Evolutionary conservation across 208 protist genomes (phyloP), one percentile per base, ranked within the genome.

Genomic region (Acanthamoeba sp.): DNA sequence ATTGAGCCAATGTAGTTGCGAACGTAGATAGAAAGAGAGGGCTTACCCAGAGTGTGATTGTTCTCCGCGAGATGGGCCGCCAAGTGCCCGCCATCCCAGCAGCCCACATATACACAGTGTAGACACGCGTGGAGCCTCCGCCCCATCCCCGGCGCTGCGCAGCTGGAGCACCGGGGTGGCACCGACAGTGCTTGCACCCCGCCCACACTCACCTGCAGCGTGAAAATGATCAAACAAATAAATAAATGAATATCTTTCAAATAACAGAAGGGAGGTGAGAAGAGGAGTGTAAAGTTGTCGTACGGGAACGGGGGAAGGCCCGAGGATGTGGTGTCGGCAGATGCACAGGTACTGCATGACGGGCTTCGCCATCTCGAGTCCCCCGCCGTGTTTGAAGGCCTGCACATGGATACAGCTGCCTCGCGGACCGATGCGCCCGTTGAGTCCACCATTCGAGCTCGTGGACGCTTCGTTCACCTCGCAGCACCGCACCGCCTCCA

Each of bases 91-190:
- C 45, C 27, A 48, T 89, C 93, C 89, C 91, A 94, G 92, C 95
- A 96, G 29, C n/a, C 95, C 10, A 94, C 29, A 73, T 92, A 91
- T 0, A 95, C 95, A 88, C 95, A 96, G 12, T 96, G 95, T 22
- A 96, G n/a, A 84, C 95, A 96, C 36, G 76, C 29, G 57, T 95
- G 95, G 42, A 96, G 76, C 73, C 95, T 24, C 71, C 95, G 84
- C 55, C 76, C 88, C 27, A 18, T 90, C 10, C 29, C 59, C 22
- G 29, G 71, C 12, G 10, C 4, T 7, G 20, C 14, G 84, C 95
- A 96, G 36, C 52, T 20, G 22, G 64, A 59, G 57, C 95, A 96
- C 32, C 52, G 55, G 0, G 93, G 24, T n/a, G 95, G 87, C 36
- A 96, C 14, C 80, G 93, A 20, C 9, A 48, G 7, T 5, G 42